phyloP scores from a whole-genome alignment of 192 early-diverging fungal species.

The Gamsiella multidivaricata region DNA sequence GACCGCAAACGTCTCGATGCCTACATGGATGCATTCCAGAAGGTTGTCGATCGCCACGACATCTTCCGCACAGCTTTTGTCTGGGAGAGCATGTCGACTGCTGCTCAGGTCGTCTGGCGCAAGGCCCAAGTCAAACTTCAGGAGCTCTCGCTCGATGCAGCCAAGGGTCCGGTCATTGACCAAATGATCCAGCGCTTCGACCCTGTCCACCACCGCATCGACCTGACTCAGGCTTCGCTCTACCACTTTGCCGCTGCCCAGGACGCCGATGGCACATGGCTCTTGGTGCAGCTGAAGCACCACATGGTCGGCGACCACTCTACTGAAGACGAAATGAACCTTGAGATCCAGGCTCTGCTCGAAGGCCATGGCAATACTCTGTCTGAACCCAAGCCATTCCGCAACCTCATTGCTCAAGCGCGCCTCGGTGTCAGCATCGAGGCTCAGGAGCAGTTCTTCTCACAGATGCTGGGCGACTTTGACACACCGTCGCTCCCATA shows the following conservation, averaged over 20 bases:
- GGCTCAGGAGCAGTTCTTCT: not conserved
- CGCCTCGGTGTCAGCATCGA: not conserved
- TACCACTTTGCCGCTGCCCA: not conserved
- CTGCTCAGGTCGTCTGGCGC: not conserved
- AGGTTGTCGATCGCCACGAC: conserved; percentile 8
- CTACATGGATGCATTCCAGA: conserved; percentile 8
- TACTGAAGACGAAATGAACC: not conserved
- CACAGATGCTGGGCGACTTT: not conserved
- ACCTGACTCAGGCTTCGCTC: not conserved
- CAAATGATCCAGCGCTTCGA: not conserved
- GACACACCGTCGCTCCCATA: not conserved
- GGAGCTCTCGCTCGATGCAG: conserved; percentile 3
- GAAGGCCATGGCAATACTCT: not conserved
- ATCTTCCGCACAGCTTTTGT: not conserved
- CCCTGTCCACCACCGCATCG: not conserved
- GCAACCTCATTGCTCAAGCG: not conserved
- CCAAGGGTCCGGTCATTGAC: not conserved
- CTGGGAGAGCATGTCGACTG: not conserved
- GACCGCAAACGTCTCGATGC: not conserved
- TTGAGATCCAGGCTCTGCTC: conserved; percentile 1
- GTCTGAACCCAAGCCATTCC: not conserved
- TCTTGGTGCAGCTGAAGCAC: not conserved
- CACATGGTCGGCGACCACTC: not conserved
- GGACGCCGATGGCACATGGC: not conserved
- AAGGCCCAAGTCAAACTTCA: not conserved